Percentiles rank a stretch among this genome's conserved stretches.
Evolutionary conservation across 768 basidiomycete species (phyloP).

Genomic region (Bullera alba): DNA sequence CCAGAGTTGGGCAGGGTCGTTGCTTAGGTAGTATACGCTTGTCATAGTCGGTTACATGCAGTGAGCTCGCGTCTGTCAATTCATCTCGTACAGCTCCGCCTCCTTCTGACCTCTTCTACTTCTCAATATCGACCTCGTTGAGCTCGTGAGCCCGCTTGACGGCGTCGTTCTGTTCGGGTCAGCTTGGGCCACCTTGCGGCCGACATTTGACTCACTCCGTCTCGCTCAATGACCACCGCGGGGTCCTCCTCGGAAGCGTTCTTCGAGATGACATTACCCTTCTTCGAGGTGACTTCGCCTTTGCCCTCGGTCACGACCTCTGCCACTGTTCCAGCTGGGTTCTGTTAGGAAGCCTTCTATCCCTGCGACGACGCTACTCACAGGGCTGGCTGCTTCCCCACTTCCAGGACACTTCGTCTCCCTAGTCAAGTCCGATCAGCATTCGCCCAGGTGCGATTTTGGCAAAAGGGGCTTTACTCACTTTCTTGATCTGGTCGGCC

Average conservation of each 20-base stretch:
- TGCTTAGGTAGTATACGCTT: no score
- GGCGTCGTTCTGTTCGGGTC: constrained; percentile 49
- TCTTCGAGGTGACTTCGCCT: constrained; percentile 51
- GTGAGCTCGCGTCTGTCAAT: no score
- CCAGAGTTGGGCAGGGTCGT: no score
- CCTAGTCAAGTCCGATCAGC: no score
- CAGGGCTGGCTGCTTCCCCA: constrained; percentile 41
- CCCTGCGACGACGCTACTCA: constrained; percentile 9
- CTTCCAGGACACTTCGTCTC: constrained; percentile 44
- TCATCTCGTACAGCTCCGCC: no score
- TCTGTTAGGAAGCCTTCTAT: background rate
- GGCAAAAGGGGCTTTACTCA: no score
- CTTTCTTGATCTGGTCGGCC: no score
- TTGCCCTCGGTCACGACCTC: constrained; percentile 50
- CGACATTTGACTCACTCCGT: constrained; percentile 48
- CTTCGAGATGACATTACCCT: constrained; percentile 51
- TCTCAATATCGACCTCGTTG: constrained; percentile 48
- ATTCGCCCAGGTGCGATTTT: no score
- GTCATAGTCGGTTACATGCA: no score
- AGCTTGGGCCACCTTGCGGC: background rate
- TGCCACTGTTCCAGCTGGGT: constrained; percentile 43
- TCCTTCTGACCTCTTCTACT: no score
- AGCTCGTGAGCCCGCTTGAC: constrained; percentile 55
- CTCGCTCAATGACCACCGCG: constrained; percentile 51
- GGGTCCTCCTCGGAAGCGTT: constrained; percentile 52